Percentiles rank a stretch among this genome's conserved stretches.
Conservation (phyloP, 1,139 yeast genomes). For the Spencermartinsiella ligniputridi region DNA sequence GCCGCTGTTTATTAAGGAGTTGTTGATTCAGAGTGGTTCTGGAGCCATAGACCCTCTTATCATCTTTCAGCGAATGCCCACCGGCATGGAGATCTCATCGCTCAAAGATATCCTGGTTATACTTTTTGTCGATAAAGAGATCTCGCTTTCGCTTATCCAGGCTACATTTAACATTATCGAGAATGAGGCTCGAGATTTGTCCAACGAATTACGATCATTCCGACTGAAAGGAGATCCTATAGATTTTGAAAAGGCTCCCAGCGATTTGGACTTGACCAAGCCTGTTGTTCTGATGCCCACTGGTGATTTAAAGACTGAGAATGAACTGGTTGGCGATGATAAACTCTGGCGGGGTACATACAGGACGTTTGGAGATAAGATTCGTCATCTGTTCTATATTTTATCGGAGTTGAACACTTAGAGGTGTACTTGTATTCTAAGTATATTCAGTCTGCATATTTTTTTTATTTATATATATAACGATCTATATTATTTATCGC, state of each 20-base stretch:
- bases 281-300: constrained; percentile 12
- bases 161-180: constrained; percentile 60
- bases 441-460: too few relatives aligned
- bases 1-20: constrained; percentile 69
- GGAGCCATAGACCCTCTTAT: constrained; percentile 65
- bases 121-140: constrained; percentile 62
- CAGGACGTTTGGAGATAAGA: constrained; percentile 9
- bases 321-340: constrained; percentile 9
- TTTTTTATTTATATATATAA: too few relatives aligned
- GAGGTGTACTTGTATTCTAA: neutral
- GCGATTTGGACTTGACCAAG: constrained; percentile 6
- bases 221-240: constrained; percentile 19
- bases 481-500: too few relatives aligned
- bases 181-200: constrained; percentile 45
- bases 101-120: constrained; percentile 57
- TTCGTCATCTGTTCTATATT: constrained; percentile 9
- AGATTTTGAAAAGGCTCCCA: constrained; percentile 6
- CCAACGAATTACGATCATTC: constrained; percentile 16
- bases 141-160: constrained; percentile 53
- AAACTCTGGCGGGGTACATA: constrained; percentile 6
- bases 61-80: constrained; percentile 62
- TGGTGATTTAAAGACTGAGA: constrained; percentile 12
- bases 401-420: neutral
- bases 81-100: constrained; percentile 58
- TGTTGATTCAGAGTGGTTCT: constrained; percentile 55